Base-by-base conservation (phyloP, 2,329 filamentous ascomycete species). In the Arthrobotrys sphaeroides region DNA sequence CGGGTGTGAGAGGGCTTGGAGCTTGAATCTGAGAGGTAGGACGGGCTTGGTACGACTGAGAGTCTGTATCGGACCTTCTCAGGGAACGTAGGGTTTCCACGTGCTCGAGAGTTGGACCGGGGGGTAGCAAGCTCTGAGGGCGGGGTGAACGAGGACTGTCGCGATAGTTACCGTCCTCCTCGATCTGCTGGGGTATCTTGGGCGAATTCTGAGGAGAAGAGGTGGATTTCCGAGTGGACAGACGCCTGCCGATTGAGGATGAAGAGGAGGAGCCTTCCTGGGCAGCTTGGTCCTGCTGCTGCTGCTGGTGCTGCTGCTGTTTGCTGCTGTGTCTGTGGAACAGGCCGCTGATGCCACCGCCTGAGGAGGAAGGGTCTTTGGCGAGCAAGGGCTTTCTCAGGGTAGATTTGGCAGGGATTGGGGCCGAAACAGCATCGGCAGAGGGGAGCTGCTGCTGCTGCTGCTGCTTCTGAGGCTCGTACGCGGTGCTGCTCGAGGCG, bases 41-140 rank as follows among this genome's bases (percentile, higher is more conserved):
- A 57, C 77, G 77, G 18, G 76, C 16, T 31, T 79, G 78, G 66
- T 61, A 68, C 40, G 72, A 57, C 62, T 18, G 70, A 64, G 43
- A 20, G 51, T 69, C 47, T 10, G 65, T 78, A 75, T 69, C 65
- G 24, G 51, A 76, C 68, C 61, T 70, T 70, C 24, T 77, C 51
- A 74, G 38, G 10, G 49, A 64, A 43, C 60, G 72, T 33, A 77
- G 66, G 77, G 38, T 60, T 72, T 65, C 78, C 59, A 55, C 75
- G 77, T 51, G 78, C 43, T 38, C 72, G 42, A 38, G 67, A 59
- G 5, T 65, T 5, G 61, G 43, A 33, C 60, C 28, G 10, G 69
- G 69, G 33, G 69, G 69, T 12, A 73, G 60, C 69, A 73, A 61
- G 43, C 69, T 73, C 69, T 73, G 69, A 26, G 69, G 69, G 51